Evolutionary conservation across 352 stramenopile genomes (phyloP).

Genomic region (Phytophthora pseudosyringae): DNA sequence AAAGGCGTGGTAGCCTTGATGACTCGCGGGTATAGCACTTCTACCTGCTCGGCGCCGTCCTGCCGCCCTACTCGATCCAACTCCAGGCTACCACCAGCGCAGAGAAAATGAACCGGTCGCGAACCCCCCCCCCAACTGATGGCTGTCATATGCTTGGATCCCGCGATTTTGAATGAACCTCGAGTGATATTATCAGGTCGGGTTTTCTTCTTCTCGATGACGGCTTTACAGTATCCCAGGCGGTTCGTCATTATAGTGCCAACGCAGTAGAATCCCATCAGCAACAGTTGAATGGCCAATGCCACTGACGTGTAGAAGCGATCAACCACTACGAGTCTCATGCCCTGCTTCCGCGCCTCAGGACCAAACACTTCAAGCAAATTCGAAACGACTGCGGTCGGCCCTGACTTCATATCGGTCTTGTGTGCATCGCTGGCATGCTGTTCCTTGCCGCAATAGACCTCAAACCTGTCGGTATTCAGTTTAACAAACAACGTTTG

Average conservation of each 20-base stretch:
- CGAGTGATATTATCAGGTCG: background rate
- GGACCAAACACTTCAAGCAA: background rate
- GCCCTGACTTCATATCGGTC: background rate
- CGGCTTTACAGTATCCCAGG: background rate
- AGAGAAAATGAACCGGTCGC: background rate
- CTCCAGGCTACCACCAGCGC: background rate
- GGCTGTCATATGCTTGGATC: background rate
- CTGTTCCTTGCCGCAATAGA: background rate
- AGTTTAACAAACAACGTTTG: background rate
- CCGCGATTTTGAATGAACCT: background rate
- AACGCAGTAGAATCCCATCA: too few species aligned
- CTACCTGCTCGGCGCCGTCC: background rate
- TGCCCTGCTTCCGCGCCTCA: background rate
- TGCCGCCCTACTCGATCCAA: background rate
- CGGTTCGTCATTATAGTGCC: background rate
- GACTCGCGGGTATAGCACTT: constrained; percentile 7
- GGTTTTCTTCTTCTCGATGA: background rate
- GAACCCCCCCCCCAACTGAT: background rate
- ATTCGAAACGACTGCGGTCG: background rate
- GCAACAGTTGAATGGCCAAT: background rate
- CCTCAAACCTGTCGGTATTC: background rate
- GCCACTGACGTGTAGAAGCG: background rate
- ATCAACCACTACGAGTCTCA: background rate
- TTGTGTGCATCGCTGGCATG: background rate
- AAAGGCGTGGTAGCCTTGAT: constrained; percentile 18